These are phyloP conservation scores for Condylostoma magnum DNA, from an alignment of 169 alveolate genomes.

Conservation along the genomic window DNA sequence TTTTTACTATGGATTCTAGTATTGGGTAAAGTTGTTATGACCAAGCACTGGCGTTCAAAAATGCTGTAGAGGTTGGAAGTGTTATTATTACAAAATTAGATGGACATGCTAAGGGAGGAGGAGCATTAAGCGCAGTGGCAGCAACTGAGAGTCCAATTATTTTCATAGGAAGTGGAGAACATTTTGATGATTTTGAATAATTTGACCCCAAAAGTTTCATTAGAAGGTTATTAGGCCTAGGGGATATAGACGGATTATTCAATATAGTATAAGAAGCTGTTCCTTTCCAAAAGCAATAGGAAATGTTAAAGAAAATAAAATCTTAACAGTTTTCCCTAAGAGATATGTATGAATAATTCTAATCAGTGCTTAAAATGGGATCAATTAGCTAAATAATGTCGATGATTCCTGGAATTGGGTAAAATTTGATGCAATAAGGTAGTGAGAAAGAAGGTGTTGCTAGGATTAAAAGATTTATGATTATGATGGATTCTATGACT, in stretches of 20 bases:
- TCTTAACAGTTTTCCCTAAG: constrained; percentile 94
- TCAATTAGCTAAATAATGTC: constrained; percentile 94
- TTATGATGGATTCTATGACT: constrained; percentile 97
- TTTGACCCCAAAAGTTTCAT: constrained; percentile 97
- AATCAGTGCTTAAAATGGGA: constrained; percentile 95
- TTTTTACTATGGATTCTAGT: constrained; percentile 16
- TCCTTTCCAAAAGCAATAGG: constrained; percentile 92
- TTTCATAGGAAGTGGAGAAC: constrained; percentile 98
- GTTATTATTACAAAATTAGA: constrained; percentile 99
- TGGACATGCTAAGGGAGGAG: constrained; percentile 99
- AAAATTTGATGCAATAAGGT: constrained; percentile 90
- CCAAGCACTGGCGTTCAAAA: constrained; percentile 97
- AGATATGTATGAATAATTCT: constrained; percentile 97
- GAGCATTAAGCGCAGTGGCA: constrained; percentile 98
- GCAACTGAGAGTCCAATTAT: constrained; percentile 93
- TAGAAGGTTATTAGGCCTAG: constrained; percentile 96
- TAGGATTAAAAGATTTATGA: constrained; percentile 93
- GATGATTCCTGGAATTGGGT: constrained; percentile 94
- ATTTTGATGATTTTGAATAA: constrained; percentile 97
- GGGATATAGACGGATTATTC: constrained; percentile 96
- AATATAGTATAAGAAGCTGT: constrained; percentile 95
- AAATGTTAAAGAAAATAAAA: constrained; percentile 91
- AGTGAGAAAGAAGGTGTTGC: constrained; percentile 96
- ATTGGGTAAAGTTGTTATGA: constrained; percentile 64
- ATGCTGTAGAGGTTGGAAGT: constrained; percentile 96